Evolutionary conservation across 2,329 filamentous ascomycete species (phyloP).

Genomic region (Pseudogymnoascus sp.): DNA sequence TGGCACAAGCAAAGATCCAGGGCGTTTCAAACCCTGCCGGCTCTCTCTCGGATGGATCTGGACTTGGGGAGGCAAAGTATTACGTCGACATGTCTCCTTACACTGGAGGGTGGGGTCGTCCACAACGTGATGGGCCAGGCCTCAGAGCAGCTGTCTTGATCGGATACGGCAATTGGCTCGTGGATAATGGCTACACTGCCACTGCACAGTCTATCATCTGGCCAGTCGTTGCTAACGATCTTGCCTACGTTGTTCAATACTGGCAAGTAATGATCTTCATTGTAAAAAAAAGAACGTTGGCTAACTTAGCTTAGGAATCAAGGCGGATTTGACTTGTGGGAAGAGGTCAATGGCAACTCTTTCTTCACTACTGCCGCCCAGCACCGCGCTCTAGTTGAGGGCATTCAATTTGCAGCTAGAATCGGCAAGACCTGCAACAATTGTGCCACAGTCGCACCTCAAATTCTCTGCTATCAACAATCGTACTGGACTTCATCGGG

Average conservation of each 20-base stretch:
- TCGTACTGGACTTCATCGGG: conserved; percentile 61
- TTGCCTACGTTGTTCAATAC: conserved; percentile 68
- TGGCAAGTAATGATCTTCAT: conserved; percentile 37
- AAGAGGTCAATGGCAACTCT: conserved; percentile 68
- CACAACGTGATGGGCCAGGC: conserved; percentile 73
- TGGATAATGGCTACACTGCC: conserved; percentile 51
- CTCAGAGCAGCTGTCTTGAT: conserved; percentile 69
- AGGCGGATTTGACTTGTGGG: conserved; percentile 71
- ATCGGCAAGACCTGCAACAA: conserved; percentile 55
- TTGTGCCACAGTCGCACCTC: conserved; percentile 56
- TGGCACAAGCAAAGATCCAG: conserved; percentile 54
- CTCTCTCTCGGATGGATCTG: conserved; percentile 36
- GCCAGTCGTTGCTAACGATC: conserved; percentile 70
- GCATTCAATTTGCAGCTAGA: conserved; percentile 55
- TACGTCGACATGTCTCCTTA: conserved; percentile 57
- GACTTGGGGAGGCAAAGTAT: conserved; percentile 69
- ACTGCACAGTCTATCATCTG: conserved; percentile 50
- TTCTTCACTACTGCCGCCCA: conserved; percentile 71
- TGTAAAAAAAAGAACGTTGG: not conserved
- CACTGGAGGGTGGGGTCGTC: conserved; percentile 65
- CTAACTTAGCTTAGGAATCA: conserved; percentile 32
- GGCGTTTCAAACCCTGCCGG: conserved; percentile 51
- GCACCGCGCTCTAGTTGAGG: conserved; percentile 64
- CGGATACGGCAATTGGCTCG: conserved; percentile 65
- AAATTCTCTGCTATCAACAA: conserved; percentile 68